Evolutionary conservation across 2,329 filamentous ascomycete species (phyloP).

Genomic region (Fusarium sp.): DNA sequence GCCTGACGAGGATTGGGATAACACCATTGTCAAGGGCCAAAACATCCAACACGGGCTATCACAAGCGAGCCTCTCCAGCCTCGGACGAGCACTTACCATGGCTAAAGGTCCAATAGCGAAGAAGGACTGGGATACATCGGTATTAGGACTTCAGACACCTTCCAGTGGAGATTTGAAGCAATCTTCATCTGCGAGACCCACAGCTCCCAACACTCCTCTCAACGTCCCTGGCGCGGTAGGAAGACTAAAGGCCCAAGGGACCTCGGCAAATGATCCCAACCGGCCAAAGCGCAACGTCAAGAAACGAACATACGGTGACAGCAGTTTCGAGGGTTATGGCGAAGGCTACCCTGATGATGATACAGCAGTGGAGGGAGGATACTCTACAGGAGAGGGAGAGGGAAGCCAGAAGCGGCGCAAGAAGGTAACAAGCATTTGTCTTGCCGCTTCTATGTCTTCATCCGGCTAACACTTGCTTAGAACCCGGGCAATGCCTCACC

Average conservation of each 20-base stretch:
- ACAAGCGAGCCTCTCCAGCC: slow-evolving; percentile 52
- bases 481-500: slow-evolving; percentile 56
- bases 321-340: slow-evolving; percentile 77
- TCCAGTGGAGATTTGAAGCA: slow-evolving; percentile 53
- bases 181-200: slow-evolving; percentile 56
- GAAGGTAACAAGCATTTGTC: slow-evolving; percentile 60
- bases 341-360: slow-evolving; percentile 78
- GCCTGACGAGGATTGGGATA: slow-evolving; percentile 67
- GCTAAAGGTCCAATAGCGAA: slow-evolving; percentile 65
- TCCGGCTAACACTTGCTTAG: slow-evolving; percentile 57
- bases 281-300: slow-evolving; percentile 73
- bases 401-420: slow-evolving; percentile 72
- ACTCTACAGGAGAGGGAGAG: slow-evolving; percentile 77
- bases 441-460: slow-evolving; percentile 23
- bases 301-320: slow-evolving; percentile 80
- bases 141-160: slow-evolving; percentile 64
- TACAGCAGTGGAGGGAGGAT: slow-evolving; percentile 63
- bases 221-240: slow-evolving; percentile 47
- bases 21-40: slow-evolving; percentile 60
- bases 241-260: slow-evolving; percentile 52
- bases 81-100: slow-evolving; percentile 65
- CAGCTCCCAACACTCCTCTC: slow-evolving; percentile 63
- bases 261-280: slow-evolving; percentile 55
- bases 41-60: slow-evolving; percentile 65
- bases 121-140: slow-evolving; percentile 64